Evolutionary conservation across 1,139 yeast species (phyloP).

Genomic region (Meyerozyma sp.): DNA sequence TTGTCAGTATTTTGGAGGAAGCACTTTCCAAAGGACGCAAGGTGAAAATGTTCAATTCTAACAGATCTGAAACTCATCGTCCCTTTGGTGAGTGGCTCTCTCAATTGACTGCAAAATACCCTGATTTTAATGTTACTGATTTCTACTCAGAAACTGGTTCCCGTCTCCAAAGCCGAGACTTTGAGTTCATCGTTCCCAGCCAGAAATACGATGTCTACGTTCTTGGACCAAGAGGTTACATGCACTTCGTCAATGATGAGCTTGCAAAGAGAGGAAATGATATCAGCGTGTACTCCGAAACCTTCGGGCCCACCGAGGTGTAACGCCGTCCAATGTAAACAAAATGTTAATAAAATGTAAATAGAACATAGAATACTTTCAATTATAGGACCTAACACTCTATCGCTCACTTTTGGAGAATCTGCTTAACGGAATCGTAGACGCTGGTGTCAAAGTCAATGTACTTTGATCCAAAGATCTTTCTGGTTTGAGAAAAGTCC

Average conservation of each 20-base stretch:
- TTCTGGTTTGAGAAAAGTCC: slow-evolving; percentile 5
- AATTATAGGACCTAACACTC: not conserved
- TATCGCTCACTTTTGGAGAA: slow-evolving; percentile 15
- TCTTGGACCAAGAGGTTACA: slow-evolving; percentile 32
- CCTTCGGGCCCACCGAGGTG: slow-evolving; percentile 17
- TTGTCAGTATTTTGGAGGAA: slow-evolving; percentile 45
- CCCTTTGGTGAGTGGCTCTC: slow-evolving; percentile 24
- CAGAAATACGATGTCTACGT: slow-evolving; percentile 23
- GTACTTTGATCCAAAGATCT: slow-evolving; percentile 7
- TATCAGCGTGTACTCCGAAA: slow-evolving; percentile 11
- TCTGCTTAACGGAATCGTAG: slow-evolving; percentile 29
- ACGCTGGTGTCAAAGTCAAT: slow-evolving; percentile 6
- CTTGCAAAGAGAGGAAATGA: slow-evolving; percentile 10
- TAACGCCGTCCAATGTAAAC: not conserved
- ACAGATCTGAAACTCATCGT: slow-evolving; percentile 15
- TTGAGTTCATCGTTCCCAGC: slow-evolving; percentile 10
- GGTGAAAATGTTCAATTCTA: slow-evolving; percentile 27
- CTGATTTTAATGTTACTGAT: slow-evolving; percentile 17
- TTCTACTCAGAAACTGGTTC: slow-evolving; percentile 12
- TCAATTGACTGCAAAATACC: slow-evolving; percentile 12
- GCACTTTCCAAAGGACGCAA: slow-evolving; percentile 23
- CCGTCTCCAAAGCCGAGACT: slow-evolving; percentile 5
- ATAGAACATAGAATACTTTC: not conserved
- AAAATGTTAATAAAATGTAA: not conserved
- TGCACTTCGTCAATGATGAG: slow-evolving; percentile 21